Conservation (phyloP, 1,139 yeast species). For the Suhomyces chickasaworum region DNA sequence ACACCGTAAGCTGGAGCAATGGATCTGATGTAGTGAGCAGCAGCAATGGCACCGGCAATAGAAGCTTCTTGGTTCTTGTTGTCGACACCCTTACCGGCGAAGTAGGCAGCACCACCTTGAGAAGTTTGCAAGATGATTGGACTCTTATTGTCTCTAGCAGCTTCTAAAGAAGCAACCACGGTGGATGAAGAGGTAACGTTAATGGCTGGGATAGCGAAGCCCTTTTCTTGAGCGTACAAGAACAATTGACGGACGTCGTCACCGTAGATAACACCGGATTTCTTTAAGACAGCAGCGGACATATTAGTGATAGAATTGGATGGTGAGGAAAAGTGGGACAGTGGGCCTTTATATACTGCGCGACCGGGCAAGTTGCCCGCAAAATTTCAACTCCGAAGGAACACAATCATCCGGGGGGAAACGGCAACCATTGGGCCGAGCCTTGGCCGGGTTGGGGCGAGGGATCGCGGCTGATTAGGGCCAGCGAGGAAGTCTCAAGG, state of each 20-base stretch:
- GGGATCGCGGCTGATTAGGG: neutral
- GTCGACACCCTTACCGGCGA: constrained; percentile 98
- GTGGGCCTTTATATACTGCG: constrained; percentile 9
- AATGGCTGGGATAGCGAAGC: constrained; percentile 97
- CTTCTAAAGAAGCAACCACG: constrained; percentile 95
- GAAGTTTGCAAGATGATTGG: constrained; percentile 98
- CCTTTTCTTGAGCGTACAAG: constrained; percentile 89
- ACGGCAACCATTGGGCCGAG: constrained; percentile 13
- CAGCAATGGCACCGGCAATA: constrained; percentile 94
- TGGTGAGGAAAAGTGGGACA: constrained; percentile 1
- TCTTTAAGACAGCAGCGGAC: constrained; percentile 71
- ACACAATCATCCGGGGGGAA: constrained; percentile 26
- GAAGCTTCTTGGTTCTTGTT: constrained; percentile 94
- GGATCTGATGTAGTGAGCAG: constrained; percentile 96
- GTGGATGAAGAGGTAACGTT: constrained; percentile 98
- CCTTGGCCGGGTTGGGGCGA: neutral
- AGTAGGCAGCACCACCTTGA: constrained; percentile 99
- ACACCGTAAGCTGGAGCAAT: constrained; percentile 96
- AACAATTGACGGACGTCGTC: constrained; percentile 93
- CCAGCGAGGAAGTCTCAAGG: neutral
- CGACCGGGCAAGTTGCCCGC: neutral
- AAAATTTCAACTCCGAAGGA: constrained; percentile 21
- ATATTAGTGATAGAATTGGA: constrained; percentile 21
- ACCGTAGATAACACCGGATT: constrained; percentile 98
- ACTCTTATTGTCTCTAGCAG: constrained; percentile 94